A percentile compares a stretch with the other conserved stretches of the same genome.
phyloP scores from a whole-genome alignment of 208 protist species.

The Leishmania amazonensis region DNA sequence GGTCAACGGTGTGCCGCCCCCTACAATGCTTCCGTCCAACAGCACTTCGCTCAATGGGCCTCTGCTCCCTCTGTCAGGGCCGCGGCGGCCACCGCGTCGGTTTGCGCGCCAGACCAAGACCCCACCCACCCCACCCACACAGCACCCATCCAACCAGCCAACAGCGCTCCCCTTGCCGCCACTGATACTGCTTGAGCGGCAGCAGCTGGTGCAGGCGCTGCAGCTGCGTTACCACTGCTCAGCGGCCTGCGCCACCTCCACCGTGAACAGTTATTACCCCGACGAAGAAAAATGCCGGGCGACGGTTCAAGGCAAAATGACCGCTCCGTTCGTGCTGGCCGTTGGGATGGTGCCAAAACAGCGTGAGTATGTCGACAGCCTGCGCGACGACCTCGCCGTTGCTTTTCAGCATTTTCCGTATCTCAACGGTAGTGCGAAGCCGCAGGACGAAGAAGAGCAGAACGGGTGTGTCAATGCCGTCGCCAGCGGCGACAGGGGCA shows the following conservation, averaged over 20 bases:
- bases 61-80: neutral
- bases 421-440: constrained; percentile 28
- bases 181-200: neutral
- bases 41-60: neutral
- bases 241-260: constrained; percentile 27
- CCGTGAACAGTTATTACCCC: constrained; percentile 36
- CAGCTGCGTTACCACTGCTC: constrained; percentile 30
- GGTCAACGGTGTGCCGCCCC: no score
- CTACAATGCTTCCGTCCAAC: neutral
- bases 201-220: constrained; percentile 3
- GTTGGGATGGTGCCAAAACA: constrained; percentile 54
- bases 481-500: neutral
- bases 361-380: constrained; percentile 32
- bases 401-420: constrained; percentile 34
- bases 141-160: neutral
- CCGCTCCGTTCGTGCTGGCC: constrained; percentile 40
- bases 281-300: constrained; percentile 15
- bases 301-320: constrained; percentile 39
- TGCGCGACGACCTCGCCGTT: constrained; percentile 15
- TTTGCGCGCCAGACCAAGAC: neutral
- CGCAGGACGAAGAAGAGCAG: constrained; percentile 4
- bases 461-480: neutral
- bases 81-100: neutral
- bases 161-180: neutral
- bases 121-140: neutral